phyloP scores from a whole-genome alignment of 2,329 filamentous ascomycete species.

The Pseudogymnoascus verrucosus region DNA sequence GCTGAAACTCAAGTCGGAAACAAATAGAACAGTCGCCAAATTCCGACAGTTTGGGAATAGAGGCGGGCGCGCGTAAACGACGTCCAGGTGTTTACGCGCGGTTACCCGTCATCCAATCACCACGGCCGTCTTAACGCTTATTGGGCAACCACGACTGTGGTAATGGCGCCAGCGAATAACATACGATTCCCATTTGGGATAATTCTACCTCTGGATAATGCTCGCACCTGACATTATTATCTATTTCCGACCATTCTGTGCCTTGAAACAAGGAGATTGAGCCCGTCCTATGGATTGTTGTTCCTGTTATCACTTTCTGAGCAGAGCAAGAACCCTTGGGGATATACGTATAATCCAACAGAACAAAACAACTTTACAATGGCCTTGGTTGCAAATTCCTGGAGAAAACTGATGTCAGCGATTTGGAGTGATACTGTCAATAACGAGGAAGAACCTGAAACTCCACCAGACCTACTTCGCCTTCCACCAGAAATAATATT shows the following conservation, averaged over 20 bases:
- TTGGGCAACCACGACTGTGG: not conserved
- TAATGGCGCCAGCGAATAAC: not conserved
- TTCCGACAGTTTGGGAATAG: not conserved
- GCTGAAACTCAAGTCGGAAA: not conserved
- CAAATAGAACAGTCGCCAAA: not conserved
- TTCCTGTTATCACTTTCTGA: not conserved
- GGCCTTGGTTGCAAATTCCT: slow-evolving; percentile 10
- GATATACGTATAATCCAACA: not conserved
- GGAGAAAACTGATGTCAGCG: slow-evolving; percentile 9
- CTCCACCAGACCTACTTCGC: slow-evolving; percentile 10
- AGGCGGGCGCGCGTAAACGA: not conserved
- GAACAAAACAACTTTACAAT: not conserved
- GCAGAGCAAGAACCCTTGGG: not conserved
- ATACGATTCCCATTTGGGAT: not conserved
- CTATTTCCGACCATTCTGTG: not conserved
- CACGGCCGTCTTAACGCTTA: not conserved
- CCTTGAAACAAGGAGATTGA: not conserved
- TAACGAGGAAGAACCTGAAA: not conserved
- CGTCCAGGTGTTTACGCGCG: not conserved
- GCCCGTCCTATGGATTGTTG: not conserved
- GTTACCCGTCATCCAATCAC: not conserved
- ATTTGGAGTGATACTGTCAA: not conserved
- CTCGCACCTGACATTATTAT: not conserved
- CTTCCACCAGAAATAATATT: slow-evolving; percentile 16
- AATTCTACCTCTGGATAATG: not conserved